Evolutionary conservation across 768 basidiomycete species (phyloP), one percentile per base, ranked within the genome.

Genomic region (Naganishia vishniacii): DNA sequence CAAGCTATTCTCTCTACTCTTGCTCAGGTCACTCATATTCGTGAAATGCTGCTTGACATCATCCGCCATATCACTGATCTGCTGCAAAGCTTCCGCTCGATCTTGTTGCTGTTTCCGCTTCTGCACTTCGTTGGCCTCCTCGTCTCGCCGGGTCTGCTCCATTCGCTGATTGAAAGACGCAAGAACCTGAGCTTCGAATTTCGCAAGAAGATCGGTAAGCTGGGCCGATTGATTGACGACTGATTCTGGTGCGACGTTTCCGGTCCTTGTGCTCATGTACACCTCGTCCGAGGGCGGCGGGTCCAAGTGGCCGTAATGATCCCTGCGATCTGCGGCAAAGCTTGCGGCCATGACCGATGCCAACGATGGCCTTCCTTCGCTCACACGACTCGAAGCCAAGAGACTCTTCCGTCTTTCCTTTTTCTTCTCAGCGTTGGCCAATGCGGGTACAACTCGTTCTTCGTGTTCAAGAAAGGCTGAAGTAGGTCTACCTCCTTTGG

Each of bases 391-490:
- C 11, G 20, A 28, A 28, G 46, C 44, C 4, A 28, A 29, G 6
- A 41, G 29, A 31, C 25, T 34, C 34, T 18, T 31, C 47, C 25
- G 48, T 15, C 37, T 28, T 26, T 62, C 34, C 29, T 62, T n/a
- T 29, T 37, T 48, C 47, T 62, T 48, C 47, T 16, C 61, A 7
- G 45, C 61, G 23, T 62, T 48, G 1, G 32, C 61, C 18, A 62
- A 28, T 20, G 61, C 47, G n/a, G 61, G 61, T 5, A 62, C 37
- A 12, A 62, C 46, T 26, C 34, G 44, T 16, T 48, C 61, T 40
- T 62, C 61, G 47, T 62, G 28, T 26, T 61, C 59, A 42, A 23
- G 28, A 47, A 45, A 61, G 6, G 59, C 25, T 28, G 59, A 44
- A 31, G 23, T 47, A 31, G 44, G 29, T 32, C 59, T 44, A 11